phyloP scores from a whole-genome alignment of 805 yeast genomes.

The Candida vartiovaarae region DNA sequence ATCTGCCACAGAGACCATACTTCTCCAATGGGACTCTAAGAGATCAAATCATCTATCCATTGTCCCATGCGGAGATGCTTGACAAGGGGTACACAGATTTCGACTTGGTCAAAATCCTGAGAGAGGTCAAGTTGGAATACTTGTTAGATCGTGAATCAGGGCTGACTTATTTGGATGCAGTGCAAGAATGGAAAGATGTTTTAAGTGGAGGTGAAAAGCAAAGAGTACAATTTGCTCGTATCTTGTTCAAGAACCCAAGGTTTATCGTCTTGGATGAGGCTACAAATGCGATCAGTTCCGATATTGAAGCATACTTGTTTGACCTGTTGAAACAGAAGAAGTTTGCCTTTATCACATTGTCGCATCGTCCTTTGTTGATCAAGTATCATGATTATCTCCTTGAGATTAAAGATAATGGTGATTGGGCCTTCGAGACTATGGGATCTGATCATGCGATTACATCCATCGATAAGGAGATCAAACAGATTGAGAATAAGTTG shows the following conservation, averaged over 20 bases:
- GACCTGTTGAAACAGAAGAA: conserved; percentile 62
- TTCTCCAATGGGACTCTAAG: conserved; percentile 78
- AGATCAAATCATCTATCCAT: conserved; percentile 88
- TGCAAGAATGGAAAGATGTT: conserved; percentile 81
- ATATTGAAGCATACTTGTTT: conserved; percentile 81
- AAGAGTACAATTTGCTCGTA: conserved; percentile 81
- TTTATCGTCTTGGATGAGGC: conserved; percentile 87
- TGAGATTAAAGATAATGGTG: conserved; percentile 53
- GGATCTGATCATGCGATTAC: conserved; percentile 60
- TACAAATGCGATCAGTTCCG: conserved; percentile 88
- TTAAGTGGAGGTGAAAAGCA: conserved; percentile 96
- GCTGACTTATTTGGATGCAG: conserved; percentile 34
- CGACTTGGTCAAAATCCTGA: conserved; percentile 56
- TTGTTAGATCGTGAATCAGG: conserved; percentile 59
- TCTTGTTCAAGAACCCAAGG: conserved; percentile 70
- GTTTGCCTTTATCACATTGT: conserved; percentile 73
- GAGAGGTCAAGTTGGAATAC: conserved; percentile 76
- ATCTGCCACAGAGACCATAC: conserved; percentile 82
- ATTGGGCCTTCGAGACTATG: conserved; percentile 57
- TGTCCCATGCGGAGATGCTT: conserved; percentile 69
- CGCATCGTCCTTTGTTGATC: conserved; percentile 77
- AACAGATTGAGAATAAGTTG: conserved; percentile 54
- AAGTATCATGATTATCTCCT: conserved; percentile 77
- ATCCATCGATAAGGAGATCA: conserved; percentile 70
- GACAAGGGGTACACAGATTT: conserved; percentile 65